phyloP scores from a whole-genome alignment of 148 eudicot species.

The Vaccinium corymbosum region DNA sequence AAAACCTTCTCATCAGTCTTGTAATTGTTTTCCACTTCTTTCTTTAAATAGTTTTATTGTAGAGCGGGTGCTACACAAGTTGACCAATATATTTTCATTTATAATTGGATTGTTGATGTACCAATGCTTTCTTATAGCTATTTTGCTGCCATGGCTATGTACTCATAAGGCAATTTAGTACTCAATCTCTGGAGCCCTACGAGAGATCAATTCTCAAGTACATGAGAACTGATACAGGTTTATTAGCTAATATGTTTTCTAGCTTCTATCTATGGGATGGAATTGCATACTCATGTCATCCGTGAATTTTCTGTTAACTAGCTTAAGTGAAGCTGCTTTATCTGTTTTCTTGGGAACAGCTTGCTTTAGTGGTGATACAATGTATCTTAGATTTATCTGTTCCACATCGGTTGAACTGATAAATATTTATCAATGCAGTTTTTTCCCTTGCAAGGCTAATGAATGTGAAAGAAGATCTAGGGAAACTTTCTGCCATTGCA shows the following conservation, averaged over 20 bases:
- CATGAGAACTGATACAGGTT: background rate
- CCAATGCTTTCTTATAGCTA: background rate
- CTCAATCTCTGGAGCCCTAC: background rate
- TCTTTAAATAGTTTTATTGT: background rate
- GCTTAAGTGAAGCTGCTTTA: background rate
- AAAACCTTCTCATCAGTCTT: background rate
- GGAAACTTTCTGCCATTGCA: conserved; percentile 82
- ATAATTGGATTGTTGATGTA: background rate
- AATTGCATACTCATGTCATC: background rate
- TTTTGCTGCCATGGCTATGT: background rate
- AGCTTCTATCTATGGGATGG: background rate
- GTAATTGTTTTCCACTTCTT: background rate
- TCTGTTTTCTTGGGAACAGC: background rate
- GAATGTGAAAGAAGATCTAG: conserved; percentile 81
- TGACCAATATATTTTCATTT: background rate
- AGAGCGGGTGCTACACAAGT: background rate
- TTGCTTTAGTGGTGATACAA: background rate
- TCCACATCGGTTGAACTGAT: conserved; percentile 12
- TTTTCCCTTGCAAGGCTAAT: conserved; percentile 90
- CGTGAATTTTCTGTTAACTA: background rate
- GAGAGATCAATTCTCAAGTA: background rate
- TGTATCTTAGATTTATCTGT: background rate
- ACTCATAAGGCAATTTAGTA: conserved; percentile 2
- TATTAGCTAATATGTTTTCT: background rate
- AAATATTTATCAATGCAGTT: conserved; percentile 47